Percentiles rank a stretch among this genome's conserved stretches.
phyloP scores from a whole-genome alignment of 139 green algal genomes.

The Picochlorum costavermella region DNA sequence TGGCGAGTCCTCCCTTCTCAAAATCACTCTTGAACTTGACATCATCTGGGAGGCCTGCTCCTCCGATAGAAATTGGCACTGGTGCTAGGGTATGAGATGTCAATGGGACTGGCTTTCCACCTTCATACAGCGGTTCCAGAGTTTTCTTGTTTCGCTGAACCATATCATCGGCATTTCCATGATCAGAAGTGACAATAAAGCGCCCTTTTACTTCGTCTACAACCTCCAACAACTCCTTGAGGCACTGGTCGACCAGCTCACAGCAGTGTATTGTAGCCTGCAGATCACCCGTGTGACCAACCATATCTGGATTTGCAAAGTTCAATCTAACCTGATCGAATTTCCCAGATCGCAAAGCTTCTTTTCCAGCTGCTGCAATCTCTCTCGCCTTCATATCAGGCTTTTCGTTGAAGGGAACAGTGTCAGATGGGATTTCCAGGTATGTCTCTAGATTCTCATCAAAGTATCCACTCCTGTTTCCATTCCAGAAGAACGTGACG shows the following conservation, averaged over 20 bases:
- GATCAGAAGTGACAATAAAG: conserved; percentile 82
- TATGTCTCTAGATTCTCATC: conserved; percentile 85
- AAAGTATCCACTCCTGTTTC: conserved; percentile 91
- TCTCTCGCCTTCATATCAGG: conserved; percentile 91
- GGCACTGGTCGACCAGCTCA: conserved; percentile 62
- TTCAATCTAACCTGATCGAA: conserved; percentile 72
- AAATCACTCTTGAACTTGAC: conserved; percentile 67
- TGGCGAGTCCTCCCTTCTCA: conserved; percentile 78
- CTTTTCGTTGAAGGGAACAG: conserved; percentile 83
- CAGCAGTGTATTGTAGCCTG: conserved; percentile 50
- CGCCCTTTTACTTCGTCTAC: conserved; percentile 43
- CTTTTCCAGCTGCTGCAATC: conserved; percentile 80
- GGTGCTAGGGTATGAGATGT: conserved; percentile 89
- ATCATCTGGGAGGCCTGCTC: conserved; percentile 64
- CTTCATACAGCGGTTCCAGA: conserved; percentile 39
- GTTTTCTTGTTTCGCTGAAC: conserved; percentile 85
- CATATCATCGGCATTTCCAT: conserved; percentile 97
- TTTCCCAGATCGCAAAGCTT: conserved; percentile 62
- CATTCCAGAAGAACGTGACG: conserved; percentile 97
- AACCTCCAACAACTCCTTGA: conserved; percentile 65
- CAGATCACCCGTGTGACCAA: conserved; percentile 79
- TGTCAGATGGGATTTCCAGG: conserved; percentile 88
- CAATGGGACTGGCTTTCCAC: conserved; percentile 70
- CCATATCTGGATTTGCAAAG: conserved; percentile 82
- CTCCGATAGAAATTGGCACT: conserved; percentile 83